Conservation (phyloP, 805 yeast genomes). For the Lipomyces chichibuensis region DNA sequence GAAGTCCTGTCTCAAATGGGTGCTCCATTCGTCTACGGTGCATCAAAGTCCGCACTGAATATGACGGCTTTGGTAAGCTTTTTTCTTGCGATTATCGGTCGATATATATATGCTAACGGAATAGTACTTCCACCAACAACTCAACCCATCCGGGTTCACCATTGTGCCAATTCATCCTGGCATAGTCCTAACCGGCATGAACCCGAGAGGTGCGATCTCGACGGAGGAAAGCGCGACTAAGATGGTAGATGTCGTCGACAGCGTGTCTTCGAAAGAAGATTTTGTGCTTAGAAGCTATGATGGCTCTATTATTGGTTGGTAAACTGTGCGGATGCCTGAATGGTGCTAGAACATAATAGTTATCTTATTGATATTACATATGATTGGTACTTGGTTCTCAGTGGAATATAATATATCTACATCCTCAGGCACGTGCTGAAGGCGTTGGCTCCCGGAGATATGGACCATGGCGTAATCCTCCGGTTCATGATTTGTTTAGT, state of each 20-base stretch:
- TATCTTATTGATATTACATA: too few species aligned
- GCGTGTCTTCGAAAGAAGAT: not conserved
- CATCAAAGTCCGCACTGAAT: constrained; percentile 1
- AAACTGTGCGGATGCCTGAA: not conserved
- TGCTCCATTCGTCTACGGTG: not conserved
- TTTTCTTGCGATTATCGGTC: not conserved
- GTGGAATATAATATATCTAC: too few species aligned
- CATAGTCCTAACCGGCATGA: not conserved
- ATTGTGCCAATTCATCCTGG: constrained; percentile 4
- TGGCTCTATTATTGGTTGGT: constrained; percentile 6
- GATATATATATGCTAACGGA: not conserved
- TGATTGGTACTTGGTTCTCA: too few species aligned
- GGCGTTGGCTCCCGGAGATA: too few species aligned
- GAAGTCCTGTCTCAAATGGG: not conserved
- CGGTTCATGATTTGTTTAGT: too few species aligned
- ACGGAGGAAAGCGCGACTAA: constrained; percentile 3
- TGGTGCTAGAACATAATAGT: too few species aligned
- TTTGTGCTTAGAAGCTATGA: constrained; percentile 4
- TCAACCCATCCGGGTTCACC: not conserved
- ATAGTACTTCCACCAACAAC: constrained; percentile 1
- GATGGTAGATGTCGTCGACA: not conserved
- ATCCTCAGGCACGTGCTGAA: too few species aligned
- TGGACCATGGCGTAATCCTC: too few species aligned
- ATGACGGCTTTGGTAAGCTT: not conserved
- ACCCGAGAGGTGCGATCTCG: not conserved